Evolutionary conservation across 164 flowering plant species (phyloP).

Genomic region (Pachysandra terminalis): DNA sequence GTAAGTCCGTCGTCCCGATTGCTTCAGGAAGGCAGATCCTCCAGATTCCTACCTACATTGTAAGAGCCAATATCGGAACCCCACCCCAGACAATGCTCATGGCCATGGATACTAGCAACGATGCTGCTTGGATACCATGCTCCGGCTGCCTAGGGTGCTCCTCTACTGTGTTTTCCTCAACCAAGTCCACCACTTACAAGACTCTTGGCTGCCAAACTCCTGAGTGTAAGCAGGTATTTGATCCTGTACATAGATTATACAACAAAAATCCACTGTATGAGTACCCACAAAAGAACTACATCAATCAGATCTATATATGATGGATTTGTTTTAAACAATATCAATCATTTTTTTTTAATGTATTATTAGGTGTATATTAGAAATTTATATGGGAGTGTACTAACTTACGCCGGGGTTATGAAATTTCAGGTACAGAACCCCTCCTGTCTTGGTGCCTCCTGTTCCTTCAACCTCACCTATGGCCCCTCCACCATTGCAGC

Average conservation of each 20-base stretch:
- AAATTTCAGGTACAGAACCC: constrained; percentile 27
- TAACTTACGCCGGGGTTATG: neutral
- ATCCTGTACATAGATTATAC: no score
- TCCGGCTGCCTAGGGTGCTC: constrained; percentile 51
- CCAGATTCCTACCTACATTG: constrained; percentile 48
- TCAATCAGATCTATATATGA: no score
- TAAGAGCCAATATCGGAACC: constrained; percentile 41
- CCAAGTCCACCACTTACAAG: constrained; percentile 33
- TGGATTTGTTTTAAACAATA: no score
- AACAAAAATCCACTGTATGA: no score
- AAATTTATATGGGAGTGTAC: no score
- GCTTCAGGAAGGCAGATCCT: constrained; percentile 43
- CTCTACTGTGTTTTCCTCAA: constrained; percentile 19
- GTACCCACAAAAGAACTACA: no score
- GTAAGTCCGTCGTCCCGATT: constrained; percentile 40
- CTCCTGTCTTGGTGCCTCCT: constrained; percentile 34
- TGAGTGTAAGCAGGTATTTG: constrained; percentile 55
- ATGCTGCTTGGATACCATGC: constrained; percentile 54
- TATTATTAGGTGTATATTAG: neutral
- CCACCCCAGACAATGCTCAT: constrained; percentile 46
- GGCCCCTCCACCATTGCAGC: constrained; percentile 44
- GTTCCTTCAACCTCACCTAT: constrained; percentile 45
- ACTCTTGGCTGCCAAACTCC: constrained; percentile 32
- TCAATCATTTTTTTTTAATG: no score
- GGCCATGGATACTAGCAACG: constrained; percentile 58